These are phyloP conservation scores for Penicillium frequentans DNA, from an alignment of 2,329 filamentous ascomycete species.

Conservation along the genomic window DNA sequence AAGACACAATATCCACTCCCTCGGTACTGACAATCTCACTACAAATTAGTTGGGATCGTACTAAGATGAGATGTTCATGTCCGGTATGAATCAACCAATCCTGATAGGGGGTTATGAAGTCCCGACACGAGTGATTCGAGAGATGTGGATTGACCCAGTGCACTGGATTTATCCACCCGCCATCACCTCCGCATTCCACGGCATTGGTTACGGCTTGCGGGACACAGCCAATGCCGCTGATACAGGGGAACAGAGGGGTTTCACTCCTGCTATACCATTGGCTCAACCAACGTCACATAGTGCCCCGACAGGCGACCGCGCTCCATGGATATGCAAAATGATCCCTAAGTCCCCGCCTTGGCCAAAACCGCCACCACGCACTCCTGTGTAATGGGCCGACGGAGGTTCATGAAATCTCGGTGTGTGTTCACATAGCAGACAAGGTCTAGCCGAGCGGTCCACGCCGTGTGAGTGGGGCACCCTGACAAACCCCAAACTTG, in stretches of 20 bases:
- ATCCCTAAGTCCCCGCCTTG: neutral
- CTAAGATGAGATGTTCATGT: neutral
- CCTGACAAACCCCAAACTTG: conserved; percentile 12
- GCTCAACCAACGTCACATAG: neutral
- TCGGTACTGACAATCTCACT: neutral
- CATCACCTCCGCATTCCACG: conserved; percentile 17
- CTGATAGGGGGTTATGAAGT: neutral
- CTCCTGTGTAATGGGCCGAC: neutral
- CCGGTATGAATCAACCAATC: neutral
- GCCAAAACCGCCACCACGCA: conserved; percentile 1
- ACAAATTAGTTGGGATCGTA: neutral
- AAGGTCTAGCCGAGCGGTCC: conserved; percentile 10
- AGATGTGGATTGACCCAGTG: conserved; percentile 4
- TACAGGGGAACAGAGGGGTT: neutral
- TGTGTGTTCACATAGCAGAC: neutral
- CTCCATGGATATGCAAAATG: neutral
- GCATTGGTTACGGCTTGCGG: conserved; percentile 2
- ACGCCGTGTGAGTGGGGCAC: conserved; percentile 12
- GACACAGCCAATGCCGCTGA: neutral
- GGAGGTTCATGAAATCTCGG: neutral
- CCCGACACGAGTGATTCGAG: neutral
- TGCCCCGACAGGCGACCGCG: neutral
- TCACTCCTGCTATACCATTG: neutral
- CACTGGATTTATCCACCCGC: conserved; percentile 10
- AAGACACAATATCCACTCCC: neutral